Evolutionary conservation across 345 rosid genomes (phyloP), one percentile per base, ranked within the genome.

Genomic region (Citrus cavaleriei): DNA sequence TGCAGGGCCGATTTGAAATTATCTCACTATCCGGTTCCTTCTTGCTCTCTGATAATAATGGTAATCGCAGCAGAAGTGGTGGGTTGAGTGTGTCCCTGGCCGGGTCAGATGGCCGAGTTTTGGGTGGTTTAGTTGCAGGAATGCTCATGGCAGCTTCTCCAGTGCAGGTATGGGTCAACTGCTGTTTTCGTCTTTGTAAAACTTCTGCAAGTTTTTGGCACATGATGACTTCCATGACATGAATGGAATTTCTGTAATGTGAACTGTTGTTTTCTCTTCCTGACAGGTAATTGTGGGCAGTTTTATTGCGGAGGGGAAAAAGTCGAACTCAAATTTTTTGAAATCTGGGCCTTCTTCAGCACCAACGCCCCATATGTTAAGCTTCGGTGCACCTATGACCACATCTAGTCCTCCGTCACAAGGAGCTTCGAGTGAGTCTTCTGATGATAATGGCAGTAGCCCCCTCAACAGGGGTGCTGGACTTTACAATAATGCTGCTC

Each of bases 41-140:
- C 79, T 77, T 83, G 70, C 82, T 82, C 83, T 83, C 89, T 32
- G 97, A 92, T 9, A 81, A 82, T 46, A 88, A 89, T 82, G 91
- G 89, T 59, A 77, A 71, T 34, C 82, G 70, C 57, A 82, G 83
- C 78, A 81, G 89, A 86, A 75, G 51, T 78, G 86, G 94, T 64
- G 85, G 86, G 55, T 85, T 96, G 82, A 91, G 85, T 78, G 92
- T 94, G 60, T 91, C 97, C 27, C 78, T 96, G 77, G 97, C 95
- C 38, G 94, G 93, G 7, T 72, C 93, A 5, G 97, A 90, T 78
- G 97, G 94, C 67, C 85, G 85, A 72, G 92, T 93, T 77, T 54
- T 96, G 75, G 98, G 98, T 67, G 99, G 99, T 76, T 83, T 79
- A 64, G 98, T 95, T 74, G 87, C 89, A 16, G 99, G 98, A 83